These are phyloP conservation scores for Ophiostoma australiae DNA, from an alignment of 2,329 filamentous ascomycete genomes.

Conservation along the genomic window DNA sequence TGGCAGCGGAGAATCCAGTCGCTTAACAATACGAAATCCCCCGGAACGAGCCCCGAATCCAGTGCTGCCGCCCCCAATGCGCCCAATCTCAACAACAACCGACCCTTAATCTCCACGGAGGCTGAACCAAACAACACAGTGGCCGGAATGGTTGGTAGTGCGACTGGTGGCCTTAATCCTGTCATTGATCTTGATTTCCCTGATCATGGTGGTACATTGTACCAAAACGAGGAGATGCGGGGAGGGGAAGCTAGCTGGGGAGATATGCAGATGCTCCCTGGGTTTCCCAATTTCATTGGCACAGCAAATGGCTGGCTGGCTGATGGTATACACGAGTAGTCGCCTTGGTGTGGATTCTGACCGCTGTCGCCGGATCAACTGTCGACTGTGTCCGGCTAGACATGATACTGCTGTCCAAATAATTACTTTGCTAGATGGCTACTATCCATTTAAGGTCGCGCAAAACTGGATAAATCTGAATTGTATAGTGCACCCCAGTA, in stretches of 20 bases:
- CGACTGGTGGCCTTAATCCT: not conserved
- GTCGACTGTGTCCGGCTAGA: too few species aligned
- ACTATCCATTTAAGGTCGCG: too few species aligned
- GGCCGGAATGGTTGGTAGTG: not conserved
- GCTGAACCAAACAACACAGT: not conserved
- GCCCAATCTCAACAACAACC: not conserved
- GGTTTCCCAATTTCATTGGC: not conserved
- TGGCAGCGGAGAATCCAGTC: not conserved
- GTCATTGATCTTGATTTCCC: not conserved
- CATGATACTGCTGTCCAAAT: too few species aligned
- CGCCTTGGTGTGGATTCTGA: too few species aligned
- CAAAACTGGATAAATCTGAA: too few species aligned
- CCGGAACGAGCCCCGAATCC: not conserved
- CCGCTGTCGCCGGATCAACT: too few species aligned
- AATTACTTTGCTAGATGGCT: too few species aligned
- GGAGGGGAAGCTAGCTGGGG: not conserved
- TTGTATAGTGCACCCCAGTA: too few species aligned
- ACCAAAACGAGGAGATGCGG: not conserved
- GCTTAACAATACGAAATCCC: not conserved
- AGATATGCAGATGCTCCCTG: not conserved
- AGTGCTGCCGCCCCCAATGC: not conserved
- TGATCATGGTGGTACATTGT: not conserved
- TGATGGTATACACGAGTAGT: not conserved
- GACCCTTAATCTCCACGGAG: not conserved
- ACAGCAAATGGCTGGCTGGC: conserved; percentile 1